A percentile compares a stretch with the other conserved stretches of the same genome.
These are phyloP conservation scores for Stephania yunnanensis DNA, from an alignment of 164 flowering plant genomes.

Conservation along the genomic window DNA sequence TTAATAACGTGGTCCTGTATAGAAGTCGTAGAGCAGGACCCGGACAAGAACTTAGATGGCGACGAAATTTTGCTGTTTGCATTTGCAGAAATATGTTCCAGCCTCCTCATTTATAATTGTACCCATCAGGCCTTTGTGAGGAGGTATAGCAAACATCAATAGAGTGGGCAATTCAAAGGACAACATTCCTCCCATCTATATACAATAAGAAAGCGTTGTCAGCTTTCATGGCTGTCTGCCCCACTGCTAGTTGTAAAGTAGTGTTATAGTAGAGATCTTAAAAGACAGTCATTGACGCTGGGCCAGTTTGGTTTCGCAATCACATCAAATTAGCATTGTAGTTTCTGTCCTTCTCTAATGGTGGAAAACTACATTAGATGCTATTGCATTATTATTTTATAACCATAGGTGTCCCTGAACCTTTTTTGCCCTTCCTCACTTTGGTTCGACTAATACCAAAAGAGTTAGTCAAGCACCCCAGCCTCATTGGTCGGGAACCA, in stretches of 20 bases:
- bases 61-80: background rate
- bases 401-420: too few species aligned
- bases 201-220: background rate
- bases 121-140: background rate
- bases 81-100: background rate
- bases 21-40: background rate
- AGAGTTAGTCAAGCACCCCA: too few species aligned
- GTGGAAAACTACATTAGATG: background rate
- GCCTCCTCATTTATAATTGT: background rate
- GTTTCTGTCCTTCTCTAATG: background rate
- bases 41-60: background rate
- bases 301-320: background rate
- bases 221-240: background rate
- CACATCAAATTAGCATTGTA: background rate
- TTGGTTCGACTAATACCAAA: too few species aligned
- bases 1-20: background rate
- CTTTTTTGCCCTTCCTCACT: too few species aligned
- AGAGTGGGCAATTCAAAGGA: background rate
- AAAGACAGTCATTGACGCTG: background rate
- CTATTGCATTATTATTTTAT: background rate
- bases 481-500: too few species aligned
- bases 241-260: background rate
- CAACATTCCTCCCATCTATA: background rate
- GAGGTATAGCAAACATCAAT: background rate
- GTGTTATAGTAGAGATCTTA: background rate